Base-by-base conservation (phyloP, 2,329 filamentous ascomycete genomes). In the Cladosporium sp. region DNA sequence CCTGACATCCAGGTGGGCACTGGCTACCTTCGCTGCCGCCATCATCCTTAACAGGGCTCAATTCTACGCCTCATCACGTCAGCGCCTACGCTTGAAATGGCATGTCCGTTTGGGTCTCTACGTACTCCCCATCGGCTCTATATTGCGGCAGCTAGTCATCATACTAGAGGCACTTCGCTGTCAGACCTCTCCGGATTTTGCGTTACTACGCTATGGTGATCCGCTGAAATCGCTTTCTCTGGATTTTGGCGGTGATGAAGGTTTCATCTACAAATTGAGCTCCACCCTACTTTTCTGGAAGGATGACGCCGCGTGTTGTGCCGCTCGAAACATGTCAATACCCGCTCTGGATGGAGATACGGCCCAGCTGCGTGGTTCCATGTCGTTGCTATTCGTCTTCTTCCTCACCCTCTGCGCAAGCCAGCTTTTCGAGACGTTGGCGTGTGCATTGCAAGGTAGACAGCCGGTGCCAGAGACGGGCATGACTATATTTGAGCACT, bases 401-500 rank as follows among this genome's bases (percentile, higher is more conserved):
- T 91, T 90, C 60, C 71, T 85, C 36, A 84, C 82, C 0, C 63
- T 86, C 7, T 83, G 80, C 56, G 69, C 85, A 2, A 91, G 89
- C 59, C 89, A 96, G 64, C 92, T 97, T 59, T 73, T 96, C 17
- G 93, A 97, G 69, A 93, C 89, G 0, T 72, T 97, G 8, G 86
- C 86, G 3, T 95, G 89, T 67, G 89, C 92, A 8, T 79, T 97
- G 6, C 89, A 96, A 67, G 92, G 92, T 27, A 83, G 87, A 2
- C 80, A 83, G 2, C 80, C 89, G 0, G 82, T 87, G 56, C 86
- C 88, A 0, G 93, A 97, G 70, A 95, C 89, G 1, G 91, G 90
- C 15, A 96, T 97, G 88, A 96, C 91, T 0, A 80, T 96, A 2
- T 96, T 97, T 62, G 93, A 99, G 66, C 91, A 96, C 64, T 96